Percentiles rank a stretch among this genome's conserved stretches.
These are phyloP conservation scores for Magnaporthales sp. DNA, from an alignment of 2,329 filamentous ascomycete genomes.

Conservation along the genomic window DNA sequence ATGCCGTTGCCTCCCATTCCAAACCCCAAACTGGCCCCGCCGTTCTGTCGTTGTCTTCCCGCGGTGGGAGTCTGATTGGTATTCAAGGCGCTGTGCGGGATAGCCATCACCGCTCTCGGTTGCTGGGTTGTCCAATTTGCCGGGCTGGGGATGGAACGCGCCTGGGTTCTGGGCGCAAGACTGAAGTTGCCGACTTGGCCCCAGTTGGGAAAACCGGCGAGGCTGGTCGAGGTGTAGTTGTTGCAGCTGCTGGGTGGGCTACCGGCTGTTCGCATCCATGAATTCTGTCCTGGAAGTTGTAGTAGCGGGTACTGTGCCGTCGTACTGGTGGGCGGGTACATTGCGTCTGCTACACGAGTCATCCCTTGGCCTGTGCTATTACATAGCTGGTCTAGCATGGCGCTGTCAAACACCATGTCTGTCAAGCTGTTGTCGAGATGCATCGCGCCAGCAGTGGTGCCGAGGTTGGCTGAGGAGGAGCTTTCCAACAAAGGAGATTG, in stretches of 20 bases:
- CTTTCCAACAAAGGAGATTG: background rate
- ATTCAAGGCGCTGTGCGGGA: background rate
- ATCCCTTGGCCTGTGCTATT: background rate
- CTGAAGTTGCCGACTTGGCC: background rate
- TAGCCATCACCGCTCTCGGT: background rate
- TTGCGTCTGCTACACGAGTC: background rate
- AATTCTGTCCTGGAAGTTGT: background rate
- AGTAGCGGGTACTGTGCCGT: background rate
- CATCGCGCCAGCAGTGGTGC: background rate
- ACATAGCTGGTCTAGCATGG: background rate
- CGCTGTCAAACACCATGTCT: background rate
- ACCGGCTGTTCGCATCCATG: background rate
- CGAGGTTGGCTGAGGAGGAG: background rate
- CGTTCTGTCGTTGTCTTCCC: background rate
- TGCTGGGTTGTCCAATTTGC: background rate
- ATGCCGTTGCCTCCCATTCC: background rate
- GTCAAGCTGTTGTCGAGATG: background rate
- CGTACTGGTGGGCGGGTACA: background rate
- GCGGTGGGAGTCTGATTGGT: background rate
- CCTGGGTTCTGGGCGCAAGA: background rate
- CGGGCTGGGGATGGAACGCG: background rate
- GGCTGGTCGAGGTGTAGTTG: background rate
- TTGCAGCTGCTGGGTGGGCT: background rate
- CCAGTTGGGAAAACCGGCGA: background rate
- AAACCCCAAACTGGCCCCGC: background rate